A percentile compares a stretch with the other conserved stretches of the same genome.
These are phyloP conservation scores for Combretum micranthum DNA, from an alignment of 345 rosid genomes.

Conservation along the genomic window DNA sequence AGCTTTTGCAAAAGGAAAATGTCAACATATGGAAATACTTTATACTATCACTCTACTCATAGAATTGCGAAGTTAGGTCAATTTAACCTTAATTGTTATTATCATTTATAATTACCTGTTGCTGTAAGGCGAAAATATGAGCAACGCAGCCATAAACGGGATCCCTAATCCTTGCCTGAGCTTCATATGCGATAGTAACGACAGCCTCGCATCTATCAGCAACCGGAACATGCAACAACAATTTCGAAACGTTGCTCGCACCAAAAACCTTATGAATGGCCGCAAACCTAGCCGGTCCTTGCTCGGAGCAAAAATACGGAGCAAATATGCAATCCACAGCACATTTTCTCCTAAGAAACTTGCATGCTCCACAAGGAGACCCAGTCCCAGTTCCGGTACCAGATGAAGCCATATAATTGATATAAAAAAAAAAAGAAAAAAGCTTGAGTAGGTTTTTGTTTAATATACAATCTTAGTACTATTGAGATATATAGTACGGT, in stretches of 20 bases:
- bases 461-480: too few species aligned
- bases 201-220: constrained; percentile 70
- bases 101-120: constrained; percentile 46
- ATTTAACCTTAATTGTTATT: background rate
- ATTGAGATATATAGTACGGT: too few species aligned
- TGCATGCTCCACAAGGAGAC: constrained; percentile 82
- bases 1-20: too few species aligned
- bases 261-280: constrained; percentile 80
- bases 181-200: constrained; percentile 65
- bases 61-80: too few species aligned
- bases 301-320: constrained; percentile 66
- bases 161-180: constrained; percentile 64
- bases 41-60: too few species aligned
- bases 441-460: too few species aligned
- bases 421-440: too few species aligned
- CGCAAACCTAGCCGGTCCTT: constrained; percentile 59
- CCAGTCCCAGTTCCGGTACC: constrained; percentile 21
- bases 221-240: constrained; percentile 50
- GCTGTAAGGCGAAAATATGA: constrained; percentile 63
- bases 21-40: too few species aligned
- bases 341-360: constrained; percentile 68
- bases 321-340: constrained; percentile 63
- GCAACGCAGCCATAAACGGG: constrained; percentile 81
- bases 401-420: constrained; percentile 32
- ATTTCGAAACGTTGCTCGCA: constrained; percentile 66